Evolutionary conservation across 768 basidiomycete genomes (phyloP).

Genomic region (Mycena filopes): DNA sequence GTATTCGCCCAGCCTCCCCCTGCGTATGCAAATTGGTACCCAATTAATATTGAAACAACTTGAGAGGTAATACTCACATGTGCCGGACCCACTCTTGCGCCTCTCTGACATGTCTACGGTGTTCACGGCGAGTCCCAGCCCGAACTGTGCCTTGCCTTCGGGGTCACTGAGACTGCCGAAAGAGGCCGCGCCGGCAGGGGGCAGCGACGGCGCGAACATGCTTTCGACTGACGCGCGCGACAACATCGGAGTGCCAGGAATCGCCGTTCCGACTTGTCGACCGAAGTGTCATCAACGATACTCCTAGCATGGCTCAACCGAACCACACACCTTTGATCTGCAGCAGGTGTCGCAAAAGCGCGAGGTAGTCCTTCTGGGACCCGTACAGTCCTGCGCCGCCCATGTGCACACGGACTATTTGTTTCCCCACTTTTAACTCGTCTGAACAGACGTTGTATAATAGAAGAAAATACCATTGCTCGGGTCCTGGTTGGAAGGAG

Average conservation of each 20-base stretch:
- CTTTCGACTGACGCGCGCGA: constrained; percentile 16
- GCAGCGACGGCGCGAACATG: constrained; percentile 33
- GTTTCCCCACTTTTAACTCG: no score
- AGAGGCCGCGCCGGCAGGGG: constrained; percentile 1
- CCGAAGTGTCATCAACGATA: no score
- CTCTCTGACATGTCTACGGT: constrained; percentile 41
- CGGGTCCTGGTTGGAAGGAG: constrained; percentile 29
- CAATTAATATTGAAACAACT: neutral
- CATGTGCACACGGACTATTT: neutral
- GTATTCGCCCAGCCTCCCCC: constrained; percentile 52
- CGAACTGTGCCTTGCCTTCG: constrained; percentile 33
- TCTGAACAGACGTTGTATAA: neutral
- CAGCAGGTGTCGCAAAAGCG: constrained; percentile 30
- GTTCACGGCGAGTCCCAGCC: constrained; percentile 40
- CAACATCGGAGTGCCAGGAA: constrained; percentile 19
- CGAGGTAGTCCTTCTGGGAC: constrained; percentile 35
- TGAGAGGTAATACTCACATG: constrained; percentile 38
- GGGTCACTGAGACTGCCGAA: neutral
- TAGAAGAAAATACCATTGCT: constrained; percentile 25
- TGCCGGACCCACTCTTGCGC: constrained; percentile 42
- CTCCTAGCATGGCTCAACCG: no score
- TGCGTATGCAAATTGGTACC: neutral
- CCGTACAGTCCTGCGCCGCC: constrained; percentile 4
- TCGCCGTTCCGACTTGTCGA: no score
- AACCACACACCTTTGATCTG: constrained; percentile 14